Base-by-base conservation (phyloP, 2,329 filamentous ascomycete genomes). In the Penicillium thymicola region DNA sequence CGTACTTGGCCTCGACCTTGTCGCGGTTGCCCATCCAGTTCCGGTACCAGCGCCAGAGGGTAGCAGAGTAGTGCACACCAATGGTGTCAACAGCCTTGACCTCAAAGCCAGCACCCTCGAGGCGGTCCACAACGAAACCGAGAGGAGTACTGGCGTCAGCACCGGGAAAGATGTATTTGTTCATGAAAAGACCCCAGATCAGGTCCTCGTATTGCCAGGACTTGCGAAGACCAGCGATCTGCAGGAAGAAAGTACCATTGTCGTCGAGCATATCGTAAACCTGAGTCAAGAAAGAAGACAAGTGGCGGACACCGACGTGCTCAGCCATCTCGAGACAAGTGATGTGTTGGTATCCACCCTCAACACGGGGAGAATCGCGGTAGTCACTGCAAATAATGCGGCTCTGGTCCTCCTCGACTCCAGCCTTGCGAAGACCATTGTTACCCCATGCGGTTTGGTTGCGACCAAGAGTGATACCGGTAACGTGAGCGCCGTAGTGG, bases 401-500 rank as follows among this genome's bases (percentile, higher is more conserved):
- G 80, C 89, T 94, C 81, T 99, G 94, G 67, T 88, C 85, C 76
- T 97, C 91, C 50, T 88, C 77, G 59, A 97, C 85, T 60, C 90
- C 90, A 63, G 85, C 87, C 70, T 88, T 89, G 73, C 90, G 88
- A 63, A 97, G 85, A 63, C 89, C 92, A 67, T 84, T 87, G 82
- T 97, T 97, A 71, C 93, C 94, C 92, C 92, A 97, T 48, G 90
- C 90, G 59, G 93, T 96, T 80, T 97, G 93, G 80, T 99, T 97
- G 74, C 89, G 89, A 64, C 91, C 94, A 56, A 97, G 89, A 60
- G 94, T 97, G 73, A 97, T 85, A 81, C 94, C 94, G 44, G 90
- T 94, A 59, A 87, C 89, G 52, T 87, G 81, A 57, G 90, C 90
- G 61, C 90, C 92, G 73, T 95, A 97, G 83, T 96, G 92, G 74